Evolutionary conservation across 192 early-diverging fungal species (phyloP).

Genomic region (Coemansia sp.): DNA sequence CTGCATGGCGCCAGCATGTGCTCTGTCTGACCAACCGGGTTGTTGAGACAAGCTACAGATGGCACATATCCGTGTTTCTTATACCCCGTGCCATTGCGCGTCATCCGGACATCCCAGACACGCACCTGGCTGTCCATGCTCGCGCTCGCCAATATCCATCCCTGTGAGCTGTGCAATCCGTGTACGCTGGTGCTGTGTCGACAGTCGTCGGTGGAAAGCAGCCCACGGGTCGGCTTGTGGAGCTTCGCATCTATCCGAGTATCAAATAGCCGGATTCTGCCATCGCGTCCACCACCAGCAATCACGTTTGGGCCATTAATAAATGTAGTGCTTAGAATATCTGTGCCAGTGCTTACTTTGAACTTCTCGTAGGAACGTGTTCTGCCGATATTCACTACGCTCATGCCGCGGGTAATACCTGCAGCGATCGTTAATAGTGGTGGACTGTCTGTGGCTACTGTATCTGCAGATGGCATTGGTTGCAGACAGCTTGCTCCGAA

Average conservation of each 20-base stretch:
- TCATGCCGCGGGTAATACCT: constrained; percentile 5
- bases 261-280: constrained; percentile 39
- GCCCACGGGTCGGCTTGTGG: constrained; percentile 17
- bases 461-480: background rate
- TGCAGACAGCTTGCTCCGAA: background rate
- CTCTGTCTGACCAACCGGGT: background rate
- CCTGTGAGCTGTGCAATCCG: constrained; percentile 23
- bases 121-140: constrained; percentile 36
- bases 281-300: constrained; percentile 43
- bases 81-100: background rate
- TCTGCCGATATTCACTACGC: background rate
- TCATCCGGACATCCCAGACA: constrained; percentile 45
- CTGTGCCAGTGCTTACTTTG: constrained; percentile 15
- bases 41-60: background rate
- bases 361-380: constrained; percentile 10
- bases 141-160: constrained; percentile 24
- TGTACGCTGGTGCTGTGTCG: constrained; percentile 26
- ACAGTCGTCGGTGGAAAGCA: constrained; percentile 18
- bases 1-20: constrained; percentile 11
- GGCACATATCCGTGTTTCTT: background rate
- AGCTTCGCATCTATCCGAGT: constrained; percentile 8
- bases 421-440: background rate
- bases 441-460: too few species aligned
- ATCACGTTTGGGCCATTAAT: constrained; percentile 15
- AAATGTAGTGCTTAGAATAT: constrained; percentile 37